phyloP scores from a whole-genome alignment of 2,329 filamentous ascomycete genomes.

The Fonsecaea pugnacius region DNA sequence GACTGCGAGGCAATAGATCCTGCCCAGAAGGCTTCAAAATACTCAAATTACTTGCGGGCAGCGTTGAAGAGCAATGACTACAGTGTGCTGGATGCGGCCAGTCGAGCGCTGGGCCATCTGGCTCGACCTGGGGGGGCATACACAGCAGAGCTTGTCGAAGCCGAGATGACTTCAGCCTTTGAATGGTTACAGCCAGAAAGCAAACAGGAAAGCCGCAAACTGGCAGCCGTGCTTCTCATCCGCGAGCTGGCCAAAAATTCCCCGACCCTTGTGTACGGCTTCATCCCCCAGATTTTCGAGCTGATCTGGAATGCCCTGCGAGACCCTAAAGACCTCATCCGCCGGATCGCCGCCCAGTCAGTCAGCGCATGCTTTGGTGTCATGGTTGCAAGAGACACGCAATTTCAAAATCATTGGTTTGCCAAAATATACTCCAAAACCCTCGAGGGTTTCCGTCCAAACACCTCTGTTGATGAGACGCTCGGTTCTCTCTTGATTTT shows the following conservation, averaged over 20 bases:
- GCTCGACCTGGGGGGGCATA: conserved; percentile 90
- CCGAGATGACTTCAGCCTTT: conserved; percentile 91
- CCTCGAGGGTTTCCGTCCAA: conserved; percentile 73
- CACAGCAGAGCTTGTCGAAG: conserved; percentile 93
- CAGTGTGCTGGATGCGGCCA: conserved; percentile 85
- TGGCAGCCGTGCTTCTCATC: conserved; percentile 88
- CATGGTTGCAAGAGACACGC: conserved; percentile 86
- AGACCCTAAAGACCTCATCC: conserved; percentile 86
- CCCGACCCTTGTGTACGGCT: conserved; percentile 92
- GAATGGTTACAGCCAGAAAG: conserved; percentile 93
- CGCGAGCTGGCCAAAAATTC: conserved; percentile 90
- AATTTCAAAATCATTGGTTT: conserved; percentile 86
- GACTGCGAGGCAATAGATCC: conserved; percentile 96
- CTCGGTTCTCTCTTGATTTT: conserved; percentile 93
- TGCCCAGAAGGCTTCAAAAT: conserved; percentile 90
- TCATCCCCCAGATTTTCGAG: conserved; percentile 92
- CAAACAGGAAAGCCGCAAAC: conserved; percentile 86
- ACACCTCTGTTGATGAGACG: conserved; percentile 78
- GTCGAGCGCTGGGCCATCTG: conserved; percentile 84
- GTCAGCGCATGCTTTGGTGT: conserved; percentile 96
- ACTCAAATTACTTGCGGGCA: conserved; percentile 84
- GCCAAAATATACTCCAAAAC: conserved; percentile 87
- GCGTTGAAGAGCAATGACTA: conserved; percentile 90
- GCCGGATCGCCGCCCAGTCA: conserved; percentile 87
- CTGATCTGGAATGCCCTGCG: conserved; percentile 94